These are phyloP conservation scores for Dipsacomyces acuminosporus DNA, from an alignment of 371 early-diverging fungal species.

Conservation along the genomic window DNA sequence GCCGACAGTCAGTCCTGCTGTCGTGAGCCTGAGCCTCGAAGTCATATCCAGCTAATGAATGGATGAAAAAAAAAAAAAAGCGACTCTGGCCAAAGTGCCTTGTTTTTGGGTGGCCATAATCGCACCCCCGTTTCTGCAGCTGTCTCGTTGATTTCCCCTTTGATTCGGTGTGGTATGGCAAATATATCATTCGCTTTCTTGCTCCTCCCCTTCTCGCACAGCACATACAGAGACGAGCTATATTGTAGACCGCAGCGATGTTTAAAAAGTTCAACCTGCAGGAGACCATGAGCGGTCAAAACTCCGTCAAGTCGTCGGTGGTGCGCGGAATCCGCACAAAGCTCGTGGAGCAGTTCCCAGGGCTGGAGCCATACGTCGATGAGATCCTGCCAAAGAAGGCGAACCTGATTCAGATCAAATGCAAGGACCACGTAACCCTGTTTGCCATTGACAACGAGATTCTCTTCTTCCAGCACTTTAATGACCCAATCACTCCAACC, in stretches of 20 bases:
- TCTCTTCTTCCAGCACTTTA: conserved; percentile 91
- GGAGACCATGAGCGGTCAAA: conserved; percentile 66
- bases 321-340: conserved; percentile 83
- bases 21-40: conserved; percentile 18
- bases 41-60: not conserved
- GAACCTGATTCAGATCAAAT: conserved; percentile 71
- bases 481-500: conserved; percentile 85
- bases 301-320: conserved; percentile 88
- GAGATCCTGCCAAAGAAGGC: conserved; percentile 92
- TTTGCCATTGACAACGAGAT: conserved; percentile 75
- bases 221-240: too few relatives aligned
- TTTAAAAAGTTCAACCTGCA: conserved; percentile 43
- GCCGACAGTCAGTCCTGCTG: conserved; percentile 31
- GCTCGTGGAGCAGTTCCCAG: conserved; percentile 81
- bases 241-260: conserved; percentile 20
- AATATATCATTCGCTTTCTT: not conserved
- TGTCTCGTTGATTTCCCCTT: too few relatives aligned
- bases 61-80: too few relatives aligned
- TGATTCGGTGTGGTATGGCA: too few relatives aligned
- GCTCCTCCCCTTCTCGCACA: not conserved
- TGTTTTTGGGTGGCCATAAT: too few relatives aligned
- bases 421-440: conserved; percentile 82
- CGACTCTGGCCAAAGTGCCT: too few relatives aligned
- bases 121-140: too few relatives aligned
- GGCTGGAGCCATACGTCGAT: conserved; percentile 78